Evolutionary conservation across 1,284 basidiomycete species (phyloP).

Genomic region (Inonotus obliquus): DNA sequence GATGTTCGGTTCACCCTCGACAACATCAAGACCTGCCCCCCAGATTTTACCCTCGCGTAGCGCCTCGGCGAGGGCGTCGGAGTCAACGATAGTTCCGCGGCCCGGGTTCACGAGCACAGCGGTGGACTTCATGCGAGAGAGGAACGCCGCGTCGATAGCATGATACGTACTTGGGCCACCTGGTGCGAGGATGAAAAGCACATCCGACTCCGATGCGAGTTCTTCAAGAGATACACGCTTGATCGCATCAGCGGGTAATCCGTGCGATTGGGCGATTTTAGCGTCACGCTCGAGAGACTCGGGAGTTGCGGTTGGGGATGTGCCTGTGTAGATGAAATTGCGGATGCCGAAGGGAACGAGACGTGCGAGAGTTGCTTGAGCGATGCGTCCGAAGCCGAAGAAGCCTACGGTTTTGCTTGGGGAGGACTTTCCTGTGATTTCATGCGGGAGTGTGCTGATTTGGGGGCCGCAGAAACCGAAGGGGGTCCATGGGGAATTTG

Average conservation of each 20-base stretch:
- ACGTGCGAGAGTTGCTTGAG: slow-evolving; percentile 74
- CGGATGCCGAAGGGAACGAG: slow-evolving; percentile 76
- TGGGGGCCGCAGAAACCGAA: slow-evolving; percentile 79
- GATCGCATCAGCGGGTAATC: slow-evolving; percentile 42
- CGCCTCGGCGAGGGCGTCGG: slow-evolving; percentile 80
- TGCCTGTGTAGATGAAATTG: slow-evolving; percentile 60
- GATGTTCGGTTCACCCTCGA: slow-evolving; percentile 88
- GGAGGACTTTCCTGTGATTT: slow-evolving; percentile 36
- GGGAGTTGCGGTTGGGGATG: slow-evolving; percentile 37
- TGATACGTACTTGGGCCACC: slow-evolving; percentile 72
- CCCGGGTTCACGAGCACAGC: slow-evolving; percentile 79
- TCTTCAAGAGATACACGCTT: slow-evolving; percentile 56
- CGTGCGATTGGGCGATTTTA: slow-evolving; percentile 42
- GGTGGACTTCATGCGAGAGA: slow-evolving; percentile 81
- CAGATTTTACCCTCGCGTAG: slow-evolving; percentile 76
- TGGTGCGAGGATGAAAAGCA: slow-evolving; percentile 81
- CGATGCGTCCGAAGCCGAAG: slow-evolving; percentile 91
- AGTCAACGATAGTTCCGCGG: slow-evolving; percentile 83
- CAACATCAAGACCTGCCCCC: slow-evolving; percentile 91
- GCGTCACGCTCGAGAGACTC: slow-evolving; percentile 44
- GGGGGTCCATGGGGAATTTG: slow-evolving; percentile 72
- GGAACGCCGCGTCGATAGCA: slow-evolving; percentile 67
- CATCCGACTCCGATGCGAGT: slow-evolving; percentile 73
- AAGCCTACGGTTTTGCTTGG: slow-evolving; percentile 59
- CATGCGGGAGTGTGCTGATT: slow-evolving; percentile 43